phyloP scores from a whole-genome alignment of 345 rosid genomes.

The Barbarea vulgaris region DNA sequence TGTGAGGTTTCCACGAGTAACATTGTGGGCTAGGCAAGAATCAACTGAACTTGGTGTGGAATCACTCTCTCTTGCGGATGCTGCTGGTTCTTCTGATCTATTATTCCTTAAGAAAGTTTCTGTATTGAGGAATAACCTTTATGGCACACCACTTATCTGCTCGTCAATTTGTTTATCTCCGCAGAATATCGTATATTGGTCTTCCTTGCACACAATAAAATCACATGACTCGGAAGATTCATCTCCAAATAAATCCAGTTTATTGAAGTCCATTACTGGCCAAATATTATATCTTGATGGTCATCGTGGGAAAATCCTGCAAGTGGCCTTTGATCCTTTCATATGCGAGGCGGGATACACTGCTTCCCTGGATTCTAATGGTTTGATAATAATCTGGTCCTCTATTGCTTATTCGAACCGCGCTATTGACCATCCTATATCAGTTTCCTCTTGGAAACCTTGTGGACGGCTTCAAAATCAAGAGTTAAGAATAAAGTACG shows the following conservation, averaged over 20 bases:
- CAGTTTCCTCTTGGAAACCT: conserved; percentile 60
- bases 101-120: conserved; percentile 57
- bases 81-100: conserved; percentile 40
- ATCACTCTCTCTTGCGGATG: conserved; percentile 41
- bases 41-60: conserved; percentile 43
- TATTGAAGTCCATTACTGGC: conserved; percentile 41
- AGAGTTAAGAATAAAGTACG: conserved; percentile 50
- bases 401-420: conserved; percentile 49
- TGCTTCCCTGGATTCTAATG: conserved; percentile 80
- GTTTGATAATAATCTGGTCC: conserved; percentile 74
- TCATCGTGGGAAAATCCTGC: conserved; percentile 68
- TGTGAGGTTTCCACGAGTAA: conserved; percentile 69
- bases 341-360: conserved; percentile 54
- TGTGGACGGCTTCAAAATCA: conserved; percentile 56
- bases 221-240: conserved; percentile 41
- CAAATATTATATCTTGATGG: conserved; percentile 56
- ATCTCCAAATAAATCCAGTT: conserved; percentile 42
- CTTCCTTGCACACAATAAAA: conserved; percentile 48
- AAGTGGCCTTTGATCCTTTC: conserved; percentile 65
- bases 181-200: conserved; percentile 58
- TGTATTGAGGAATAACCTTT: conserved; percentile 52
- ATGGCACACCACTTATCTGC: conserved; percentile 68
- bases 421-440: conserved; percentile 48
- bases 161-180: conserved; percentile 58
- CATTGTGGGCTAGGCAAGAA: conserved; percentile 66